Conservation (phyloP, 176 grass and related monocot species). For the Musa beccarii region DNA sequence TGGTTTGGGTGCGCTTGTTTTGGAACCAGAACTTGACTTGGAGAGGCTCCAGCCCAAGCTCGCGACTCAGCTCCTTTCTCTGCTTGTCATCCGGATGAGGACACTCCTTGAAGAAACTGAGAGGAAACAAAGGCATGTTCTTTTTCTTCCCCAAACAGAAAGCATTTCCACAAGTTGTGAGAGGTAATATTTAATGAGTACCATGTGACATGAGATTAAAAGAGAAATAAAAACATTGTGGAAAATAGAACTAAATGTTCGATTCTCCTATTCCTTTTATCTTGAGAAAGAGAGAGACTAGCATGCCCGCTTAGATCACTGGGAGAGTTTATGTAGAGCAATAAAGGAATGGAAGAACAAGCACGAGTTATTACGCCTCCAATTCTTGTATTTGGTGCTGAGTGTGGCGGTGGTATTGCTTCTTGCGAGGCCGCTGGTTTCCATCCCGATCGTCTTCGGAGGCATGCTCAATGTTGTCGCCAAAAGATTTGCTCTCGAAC, state of each 20-base stretch:
- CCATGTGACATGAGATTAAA: neutral
- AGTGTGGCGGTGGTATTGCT: constrained; percentile 93
- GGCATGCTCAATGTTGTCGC: constrained; percentile 41
- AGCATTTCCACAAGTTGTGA: too few relatives aligned
- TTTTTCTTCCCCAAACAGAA: too few relatives aligned
- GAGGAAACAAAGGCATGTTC: too few relatives aligned
- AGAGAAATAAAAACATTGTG: neutral
- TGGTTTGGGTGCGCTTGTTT: constrained; percentile 96
- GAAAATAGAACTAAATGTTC: neutral
- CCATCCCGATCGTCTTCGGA: constrained; percentile 44
- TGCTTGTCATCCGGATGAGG: constrained; percentile 92
- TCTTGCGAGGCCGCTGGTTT: constrained; percentile 56
- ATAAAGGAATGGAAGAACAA: neutral
- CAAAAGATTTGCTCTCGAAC: constrained; percentile 65
- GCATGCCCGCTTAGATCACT: too few relatives aligned
- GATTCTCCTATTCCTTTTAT: too few relatives aligned
- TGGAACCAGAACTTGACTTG: constrained; percentile 97
- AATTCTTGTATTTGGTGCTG: constrained; percentile 92
- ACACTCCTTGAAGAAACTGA: constrained; percentile 85
- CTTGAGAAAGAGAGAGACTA: too few relatives aligned
- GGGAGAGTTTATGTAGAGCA: neutral
- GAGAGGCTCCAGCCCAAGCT: constrained; percentile 63
- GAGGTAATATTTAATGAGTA: neutral
- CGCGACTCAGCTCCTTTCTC: constrained; percentile 71
- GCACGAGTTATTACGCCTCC: constrained; percentile 34